Evolutionary conservation across 2,329 filamentous ascomycete genomes (phyloP).

Genomic region (Nothopassalora personata): DNA sequence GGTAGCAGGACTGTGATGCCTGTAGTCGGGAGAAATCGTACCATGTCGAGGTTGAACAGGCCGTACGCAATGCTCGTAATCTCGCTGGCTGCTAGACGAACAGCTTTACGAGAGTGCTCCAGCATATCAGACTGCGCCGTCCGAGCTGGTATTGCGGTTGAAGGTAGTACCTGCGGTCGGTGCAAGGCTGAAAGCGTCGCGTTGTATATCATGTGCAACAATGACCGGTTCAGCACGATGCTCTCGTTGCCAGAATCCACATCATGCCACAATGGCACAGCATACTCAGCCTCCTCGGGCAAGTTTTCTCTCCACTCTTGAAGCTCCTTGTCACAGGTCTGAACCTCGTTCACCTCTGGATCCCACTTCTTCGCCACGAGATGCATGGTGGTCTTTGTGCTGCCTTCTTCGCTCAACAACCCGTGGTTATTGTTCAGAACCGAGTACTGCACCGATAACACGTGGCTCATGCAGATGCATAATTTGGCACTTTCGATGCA

Average conservation of each 20-base stretch:
- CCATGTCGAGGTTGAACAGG: conserved; percentile 66
- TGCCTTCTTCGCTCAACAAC: conserved; percentile 63
- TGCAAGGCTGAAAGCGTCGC: conserved; percentile 88
- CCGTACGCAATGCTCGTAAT: conserved; percentile 81
- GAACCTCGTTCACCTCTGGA: conserved; percentile 74
- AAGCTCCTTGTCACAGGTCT: conserved; percentile 71
- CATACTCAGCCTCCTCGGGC: conserved; percentile 66
- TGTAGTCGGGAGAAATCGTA: conserved; percentile 77
- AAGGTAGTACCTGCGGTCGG: conserved; percentile 81
- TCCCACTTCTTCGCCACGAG: conserved; percentile 82
- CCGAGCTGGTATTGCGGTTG: conserved; percentile 43
- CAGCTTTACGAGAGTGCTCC: conserved; percentile 74
- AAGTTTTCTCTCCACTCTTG: conserved; percentile 70
- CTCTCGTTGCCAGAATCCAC: conserved; percentile 55
- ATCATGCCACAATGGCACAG: conserved; percentile 50
- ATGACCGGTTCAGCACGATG: conserved; percentile 66
- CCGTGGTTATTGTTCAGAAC: conserved; percentile 80
- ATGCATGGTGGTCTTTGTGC: conserved; percentile 71
- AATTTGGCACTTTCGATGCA: conserved; percentile 89
- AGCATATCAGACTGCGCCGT: conserved; percentile 62
- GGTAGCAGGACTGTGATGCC: conserved; percentile 87
- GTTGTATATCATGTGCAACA: conserved; percentile 90
- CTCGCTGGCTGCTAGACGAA: conserved; percentile 75
- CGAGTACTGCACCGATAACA: conserved; percentile 86
- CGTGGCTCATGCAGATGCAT: conserved; percentile 81